Evolutionary conservation across 2,329 filamentous ascomycete species (phyloP).

Genomic region (Thielaviopsis ethacetica): DNA sequence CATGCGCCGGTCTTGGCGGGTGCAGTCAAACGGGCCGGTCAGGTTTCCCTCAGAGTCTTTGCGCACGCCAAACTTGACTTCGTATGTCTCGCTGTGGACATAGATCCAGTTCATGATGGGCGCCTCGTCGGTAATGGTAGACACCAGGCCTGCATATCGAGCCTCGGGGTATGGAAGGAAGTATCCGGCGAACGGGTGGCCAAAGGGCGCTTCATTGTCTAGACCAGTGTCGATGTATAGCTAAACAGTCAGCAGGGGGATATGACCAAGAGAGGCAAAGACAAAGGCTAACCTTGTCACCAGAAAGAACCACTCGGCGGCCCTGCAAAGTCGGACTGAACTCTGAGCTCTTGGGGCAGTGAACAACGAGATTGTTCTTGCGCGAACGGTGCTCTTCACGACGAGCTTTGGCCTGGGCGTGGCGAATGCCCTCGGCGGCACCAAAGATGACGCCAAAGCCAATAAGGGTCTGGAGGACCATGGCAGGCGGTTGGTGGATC

Average conservation of each 20-base stretch:
- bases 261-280: neutral
- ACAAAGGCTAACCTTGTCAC: slow-evolving; percentile 21
- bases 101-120: slow-evolving; percentile 36
- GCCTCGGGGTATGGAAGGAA: slow-evolving; percentile 40
- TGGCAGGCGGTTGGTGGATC: neutral
- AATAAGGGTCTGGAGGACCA: slow-evolving; percentile 21
- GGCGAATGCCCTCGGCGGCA: slow-evolving; percentile 29
- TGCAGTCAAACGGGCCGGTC: slow-evolving; percentile 35
- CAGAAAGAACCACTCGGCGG: slow-evolving; percentile 27
- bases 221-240: slow-evolving; percentile 26
- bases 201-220: slow-evolving; percentile 18
- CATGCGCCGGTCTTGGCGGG: slow-evolving; percentile 32
- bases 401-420: slow-evolving; percentile 28
- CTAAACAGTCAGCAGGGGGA: slow-evolving; percentile 10
- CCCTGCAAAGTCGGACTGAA: slow-evolving; percentile 27
- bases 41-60: slow-evolving; percentile 25
- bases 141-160: slow-evolving; percentile 29
- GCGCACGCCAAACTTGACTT: slow-evolving; percentile 30
- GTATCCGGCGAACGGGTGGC: slow-evolving; percentile 39
- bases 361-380: slow-evolving; percentile 30
- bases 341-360: slow-evolving; percentile 29
- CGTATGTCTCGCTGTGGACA: slow-evolving; percentile 27
- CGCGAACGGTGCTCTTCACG: slow-evolving; percentile 30
- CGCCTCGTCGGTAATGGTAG: slow-evolving; percentile 31
- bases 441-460: slow-evolving; percentile 28